Percentiles rank a stretch among this genome's conserved stretches.
These are phyloP conservation scores for Phialophora expanda DNA, from an alignment of 2,329 filamentous ascomycete genomes.

Conservation along the genomic window DNA sequence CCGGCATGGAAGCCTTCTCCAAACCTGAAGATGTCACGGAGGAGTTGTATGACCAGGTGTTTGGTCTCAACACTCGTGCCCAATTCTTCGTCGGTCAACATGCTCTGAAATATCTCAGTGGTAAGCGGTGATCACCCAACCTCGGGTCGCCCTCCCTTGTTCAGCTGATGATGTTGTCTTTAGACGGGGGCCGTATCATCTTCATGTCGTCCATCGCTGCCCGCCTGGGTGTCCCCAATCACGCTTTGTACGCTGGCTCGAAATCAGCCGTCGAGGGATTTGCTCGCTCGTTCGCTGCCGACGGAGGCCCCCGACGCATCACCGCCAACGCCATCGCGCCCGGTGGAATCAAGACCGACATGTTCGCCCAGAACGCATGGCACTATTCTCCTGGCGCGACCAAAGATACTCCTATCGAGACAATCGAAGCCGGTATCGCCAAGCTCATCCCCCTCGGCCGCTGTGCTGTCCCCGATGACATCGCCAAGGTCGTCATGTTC, in stretches of 20 bases:
- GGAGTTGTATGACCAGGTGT: conserved; percentile 64
- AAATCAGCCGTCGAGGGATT: conserved; percentile 77
- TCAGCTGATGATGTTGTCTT: conserved; percentile 18
- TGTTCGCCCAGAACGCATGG: conserved; percentile 74
- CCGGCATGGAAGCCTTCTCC: conserved; percentile 44
- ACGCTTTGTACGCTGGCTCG: conserved; percentile 72
- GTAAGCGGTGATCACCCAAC: conserved; percentile 21
- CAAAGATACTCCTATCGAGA: conserved; percentile 53
- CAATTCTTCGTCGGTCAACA: conserved; percentile 72
- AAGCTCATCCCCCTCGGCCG: conserved; percentile 65
- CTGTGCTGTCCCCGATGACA: conserved; percentile 63
- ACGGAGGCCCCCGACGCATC: conserved; percentile 70
- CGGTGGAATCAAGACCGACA: conserved; percentile 75
- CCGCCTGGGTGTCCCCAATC: conserved; percentile 70
- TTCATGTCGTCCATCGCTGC: conserved; percentile 63
- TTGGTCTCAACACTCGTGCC: conserved; percentile 66
- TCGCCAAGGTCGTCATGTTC: conserved; percentile 63
- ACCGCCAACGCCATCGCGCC: conserved; percentile 76
- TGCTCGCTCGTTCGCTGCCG: conserved; percentile 72
- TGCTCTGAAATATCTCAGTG: conserved; percentile 67
- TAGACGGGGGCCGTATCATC: conserved; percentile 58
- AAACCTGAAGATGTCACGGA: conserved; percentile 70
- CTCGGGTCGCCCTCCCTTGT: neutral
- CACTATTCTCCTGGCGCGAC: conserved; percentile 65
- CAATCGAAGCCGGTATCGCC: conserved; percentile 62